Base-by-base conservation (phyloP, 441 rosid genomes). In the Aquilaria agallochum region DNA sequence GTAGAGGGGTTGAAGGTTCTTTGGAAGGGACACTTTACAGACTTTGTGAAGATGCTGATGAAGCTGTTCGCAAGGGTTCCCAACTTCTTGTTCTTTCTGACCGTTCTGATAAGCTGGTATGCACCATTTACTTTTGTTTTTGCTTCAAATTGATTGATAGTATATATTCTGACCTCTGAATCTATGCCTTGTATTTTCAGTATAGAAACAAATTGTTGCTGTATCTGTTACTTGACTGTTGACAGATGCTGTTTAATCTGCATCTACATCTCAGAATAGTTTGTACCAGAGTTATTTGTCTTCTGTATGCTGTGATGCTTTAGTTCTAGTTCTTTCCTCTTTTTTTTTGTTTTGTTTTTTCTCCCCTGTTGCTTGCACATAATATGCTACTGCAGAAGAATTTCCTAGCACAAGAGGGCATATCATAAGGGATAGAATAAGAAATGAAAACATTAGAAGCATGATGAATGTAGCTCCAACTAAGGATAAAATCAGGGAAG, bases 31-130 rank as follows among this genome's bases (percentile, higher is more conserved):
- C 80, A 72, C 73, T 95, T 7, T 34, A 71, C 66, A 69, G 60
- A 69, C 95, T 95, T 55, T 95, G 99, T 81, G 99, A 90, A 71
- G 93, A 90, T 68, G 98, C 99, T 68, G 99, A 89, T 83, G 99
- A 89, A 62, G 99, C 98, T 60, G 98, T 95, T 83, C 80, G 93
- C 68, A 92, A 81, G 81, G 99, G 99, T 70, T 89, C 96, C 49
- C 95, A 95, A 72, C 82, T 95, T 46, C 98, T 95, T 78, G 78
- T 95, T 72, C 93, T 95, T 34, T 95, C 97, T 63, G 98, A 95
- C 71, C 85, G 96, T 36, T 59, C 86, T 64, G 95, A 86, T 77
- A 83, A 65, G 67, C 78, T 92, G 81, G 99, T 92, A 83, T 76
- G 36, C 56, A 31, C 51, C 33, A 36, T 53, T 61, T 20, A 40